A percentile compares a stretch with the other conserved stretches of the same genome.
These are phyloP conservation scores for Inonotus hispidus DNA, from an alignment of 1,284 basidiomycete species.

Conservation along the genomic window DNA sequence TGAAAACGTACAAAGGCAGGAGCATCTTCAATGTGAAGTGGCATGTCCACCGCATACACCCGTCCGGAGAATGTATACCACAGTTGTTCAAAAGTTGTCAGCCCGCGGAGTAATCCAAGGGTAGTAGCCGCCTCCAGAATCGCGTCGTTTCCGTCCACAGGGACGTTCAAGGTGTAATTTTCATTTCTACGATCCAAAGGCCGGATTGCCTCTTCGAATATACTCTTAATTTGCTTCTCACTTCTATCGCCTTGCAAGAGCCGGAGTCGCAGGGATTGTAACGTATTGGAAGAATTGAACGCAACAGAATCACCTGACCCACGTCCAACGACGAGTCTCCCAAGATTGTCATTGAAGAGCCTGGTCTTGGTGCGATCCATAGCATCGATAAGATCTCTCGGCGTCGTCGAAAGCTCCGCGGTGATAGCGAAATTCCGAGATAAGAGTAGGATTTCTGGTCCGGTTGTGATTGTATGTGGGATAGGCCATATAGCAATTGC, in stretches of 20 bases:
- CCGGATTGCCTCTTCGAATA: slow-evolving; percentile 51
- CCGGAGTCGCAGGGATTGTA: slow-evolving; percentile 3
- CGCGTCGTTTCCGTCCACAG: slow-evolving; percentile 53
- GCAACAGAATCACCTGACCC: slow-evolving; percentile 27
- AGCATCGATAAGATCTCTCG: slow-evolving; percentile 40
- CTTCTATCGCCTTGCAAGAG: neutral
- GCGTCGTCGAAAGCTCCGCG: slow-evolving; percentile 33
- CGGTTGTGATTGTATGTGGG: slow-evolving; percentile 46
- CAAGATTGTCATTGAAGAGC: slow-evolving; percentile 44
- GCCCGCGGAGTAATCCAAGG: slow-evolving; percentile 72
- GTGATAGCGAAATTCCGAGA: slow-evolving; percentile 42
- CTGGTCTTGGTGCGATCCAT: slow-evolving; percentile 35
- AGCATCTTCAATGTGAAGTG: slow-evolving; percentile 53
- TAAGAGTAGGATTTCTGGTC: slow-evolving; percentile 46
- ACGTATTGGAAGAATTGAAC: neutral
- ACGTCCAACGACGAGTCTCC: slow-evolving; percentile 45
- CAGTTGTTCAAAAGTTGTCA: slow-evolving; percentile 81
- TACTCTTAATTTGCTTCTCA: slow-evolving; percentile 25
- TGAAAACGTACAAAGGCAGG: slow-evolving; percentile 51
- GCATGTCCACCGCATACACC: slow-evolving; percentile 56
- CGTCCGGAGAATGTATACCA: slow-evolving; percentile 51
- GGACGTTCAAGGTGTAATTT: slow-evolving; percentile 60
- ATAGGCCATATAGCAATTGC: slow-evolving; percentile 47
- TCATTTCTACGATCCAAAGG: slow-evolving; percentile 55
- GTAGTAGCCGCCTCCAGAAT: slow-evolving; percentile 65